Conservation (phyloP, 2,329 filamentous ascomycete species). For the Fusarium concolor region DNA sequence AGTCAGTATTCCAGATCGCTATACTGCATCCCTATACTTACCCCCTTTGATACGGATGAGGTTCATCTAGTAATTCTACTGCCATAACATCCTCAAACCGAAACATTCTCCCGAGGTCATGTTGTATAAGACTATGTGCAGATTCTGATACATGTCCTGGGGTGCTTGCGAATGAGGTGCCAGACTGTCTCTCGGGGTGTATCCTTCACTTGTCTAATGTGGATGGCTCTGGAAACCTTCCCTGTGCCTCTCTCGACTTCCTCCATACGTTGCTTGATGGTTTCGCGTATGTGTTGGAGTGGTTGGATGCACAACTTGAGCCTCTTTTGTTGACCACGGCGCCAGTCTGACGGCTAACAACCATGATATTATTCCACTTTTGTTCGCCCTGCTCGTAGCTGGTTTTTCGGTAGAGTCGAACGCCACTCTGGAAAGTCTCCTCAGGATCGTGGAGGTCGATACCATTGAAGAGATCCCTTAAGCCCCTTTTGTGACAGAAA, state of each 20-base stretch:
- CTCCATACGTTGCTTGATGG: conserved; percentile 10
- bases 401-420: conserved; percentile 6
- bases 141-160: not conserved
- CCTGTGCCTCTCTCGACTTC: not conserved
- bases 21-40: no score
- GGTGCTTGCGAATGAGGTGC: conserved; percentile 11
- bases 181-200: not conserved
- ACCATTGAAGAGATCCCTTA: not conserved
- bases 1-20: no score
- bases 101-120: not conserved
- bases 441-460: conserved; percentile 3
- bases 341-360: conserved; percentile 1
- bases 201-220: not conserved
- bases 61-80: no score
- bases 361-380: conserved; percentile 1
- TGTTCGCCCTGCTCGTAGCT: not conserved
- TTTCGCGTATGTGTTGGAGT: not conserved
- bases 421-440: not conserved
- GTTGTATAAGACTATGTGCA: not conserved
- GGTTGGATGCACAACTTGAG: not conserved
- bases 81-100: not conserved
- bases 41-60: no score
- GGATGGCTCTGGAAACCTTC: not conserved
- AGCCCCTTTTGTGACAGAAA: not conserved
- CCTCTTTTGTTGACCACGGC: not conserved